Conservation (phyloP, 352 stramenopile genomes). For the Pythium sp. region DNA sequence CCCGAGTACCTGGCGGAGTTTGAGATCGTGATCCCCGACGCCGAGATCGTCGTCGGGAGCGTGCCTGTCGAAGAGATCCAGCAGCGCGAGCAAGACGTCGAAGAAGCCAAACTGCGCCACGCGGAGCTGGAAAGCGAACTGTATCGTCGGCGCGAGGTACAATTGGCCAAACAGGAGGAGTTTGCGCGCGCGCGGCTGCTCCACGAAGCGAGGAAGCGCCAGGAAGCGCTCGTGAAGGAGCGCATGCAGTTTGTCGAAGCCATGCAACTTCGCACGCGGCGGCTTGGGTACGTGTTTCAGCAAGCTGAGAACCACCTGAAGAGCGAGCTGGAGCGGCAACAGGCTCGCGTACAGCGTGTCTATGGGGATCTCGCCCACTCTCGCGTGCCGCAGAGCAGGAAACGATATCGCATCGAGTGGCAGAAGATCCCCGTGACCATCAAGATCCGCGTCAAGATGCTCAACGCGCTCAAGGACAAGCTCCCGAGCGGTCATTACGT, state of each 20-base stretch:
- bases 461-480: slow-evolving; percentile 85
- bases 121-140: slow-evolving; percentile 47
- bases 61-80: slow-evolving; percentile 65
- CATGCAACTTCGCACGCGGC: slow-evolving; percentile 40
- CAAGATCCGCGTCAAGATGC: slow-evolving; percentile 53
- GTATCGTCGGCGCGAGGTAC: slow-evolving; percentile 47
- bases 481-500: slow-evolving; percentile 76
- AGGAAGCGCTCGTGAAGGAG: slow-evolving; percentile 37
- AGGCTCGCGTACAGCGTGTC: slow-evolving; percentile 55
- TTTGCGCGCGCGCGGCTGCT: slow-evolving; percentile 32
- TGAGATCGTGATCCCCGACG: slow-evolving; percentile 60
- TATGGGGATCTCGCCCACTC: slow-evolving; percentile 56
- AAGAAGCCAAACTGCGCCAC: slow-evolving; percentile 46
- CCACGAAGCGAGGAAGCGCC: slow-evolving; percentile 35
- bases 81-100: slow-evolving; percentile 54
- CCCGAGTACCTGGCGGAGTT: slow-evolving; percentile 68
- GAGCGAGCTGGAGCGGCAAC: slow-evolving; percentile 49
- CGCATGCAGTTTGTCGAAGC: slow-evolving; percentile 45
- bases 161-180: slow-evolving; percentile 42
- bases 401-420: slow-evolving; percentile 75
- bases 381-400: slow-evolving; percentile 31
- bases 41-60: slow-evolving; percentile 54
- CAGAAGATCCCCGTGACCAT: slow-evolving; percentile 69
- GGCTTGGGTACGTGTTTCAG: slow-evolving; percentile 68
- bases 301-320: slow-evolving; percentile 66